phyloP scores from a whole-genome alignment of 345 rosid genomes.

The Pistacia integerrima region DNA sequence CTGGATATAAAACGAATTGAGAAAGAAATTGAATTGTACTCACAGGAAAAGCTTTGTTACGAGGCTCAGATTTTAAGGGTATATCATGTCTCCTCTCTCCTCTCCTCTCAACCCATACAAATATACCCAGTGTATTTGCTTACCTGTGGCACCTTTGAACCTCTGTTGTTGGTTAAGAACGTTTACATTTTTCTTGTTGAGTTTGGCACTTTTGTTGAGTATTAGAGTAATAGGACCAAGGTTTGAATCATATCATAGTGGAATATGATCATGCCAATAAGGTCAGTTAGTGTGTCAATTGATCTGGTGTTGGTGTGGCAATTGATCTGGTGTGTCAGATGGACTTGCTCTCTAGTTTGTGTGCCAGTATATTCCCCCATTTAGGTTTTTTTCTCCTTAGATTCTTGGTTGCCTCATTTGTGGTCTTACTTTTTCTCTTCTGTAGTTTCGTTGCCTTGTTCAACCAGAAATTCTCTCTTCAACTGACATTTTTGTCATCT shows the following conservation, averaged over 20 bases:
- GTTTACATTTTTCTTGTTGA: slow-evolving; percentile 1
- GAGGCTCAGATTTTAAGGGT: slow-evolving; percentile 98
- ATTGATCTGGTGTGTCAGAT: neutral
- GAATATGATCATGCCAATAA: slow-evolving; percentile 1
- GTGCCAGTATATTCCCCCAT: too few species aligned
- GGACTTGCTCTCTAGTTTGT: too few species aligned
- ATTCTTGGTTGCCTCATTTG: neutral
- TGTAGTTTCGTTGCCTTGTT: neutral
- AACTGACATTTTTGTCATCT: slow-evolving; percentile 8
- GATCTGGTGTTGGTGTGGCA: neutral
- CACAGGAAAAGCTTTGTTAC: slow-evolving; percentile 92
- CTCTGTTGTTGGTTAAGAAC: neutral
- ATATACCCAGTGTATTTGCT: neutral
- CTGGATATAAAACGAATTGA: slow-evolving; percentile 72
- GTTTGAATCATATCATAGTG: slow-evolving; percentile 1
- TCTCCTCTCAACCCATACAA: neutral
- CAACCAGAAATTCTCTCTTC: neutral
- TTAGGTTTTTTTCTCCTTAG: neutral
- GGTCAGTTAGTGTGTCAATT: neutral
- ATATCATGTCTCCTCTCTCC: slow-evolving; percentile 28
- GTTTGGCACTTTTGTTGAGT: slow-evolving; percentile 6
- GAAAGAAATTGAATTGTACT: slow-evolving; percentile 71
- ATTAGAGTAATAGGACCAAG: neutral
- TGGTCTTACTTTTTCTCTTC: neutral
- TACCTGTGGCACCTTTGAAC: neutral